Evolutionary conservation across 2,329 filamentous ascomycete genomes (phyloP).

Genomic region (Trichoderma guizhouense): DNA sequence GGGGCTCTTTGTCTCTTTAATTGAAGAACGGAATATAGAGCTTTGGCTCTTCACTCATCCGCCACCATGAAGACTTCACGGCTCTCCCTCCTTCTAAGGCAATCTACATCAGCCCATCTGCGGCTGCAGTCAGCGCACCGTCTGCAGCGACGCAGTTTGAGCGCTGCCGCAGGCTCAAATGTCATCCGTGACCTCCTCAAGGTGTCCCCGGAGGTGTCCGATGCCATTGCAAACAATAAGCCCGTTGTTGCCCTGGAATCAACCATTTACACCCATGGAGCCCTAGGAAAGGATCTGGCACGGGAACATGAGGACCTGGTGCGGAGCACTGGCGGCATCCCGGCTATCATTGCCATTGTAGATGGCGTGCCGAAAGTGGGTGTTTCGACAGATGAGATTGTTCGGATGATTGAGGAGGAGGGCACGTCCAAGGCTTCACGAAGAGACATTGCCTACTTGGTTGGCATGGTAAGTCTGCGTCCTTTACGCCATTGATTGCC

Average conservation of each 20-base stretch:
- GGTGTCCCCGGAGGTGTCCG: conserved; percentile 77
- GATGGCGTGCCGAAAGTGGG: conserved; percentile 82
- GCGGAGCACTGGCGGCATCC: conserved; percentile 74
- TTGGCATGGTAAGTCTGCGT: conserved; percentile 62
- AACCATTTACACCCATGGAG: conserved; percentile 95
- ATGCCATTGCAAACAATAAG: conserved; percentile 68
- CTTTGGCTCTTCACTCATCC: not conserved
- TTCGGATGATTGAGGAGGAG: conserved; percentile 64
- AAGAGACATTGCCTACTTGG: conserved; percentile 78
- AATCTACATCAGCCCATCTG: not conserved
- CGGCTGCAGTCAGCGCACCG: not conserved
- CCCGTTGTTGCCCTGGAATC: conserved; percentile 92
- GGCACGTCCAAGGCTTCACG: conserved; percentile 80
- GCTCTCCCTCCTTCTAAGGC: conserved; percentile 3
- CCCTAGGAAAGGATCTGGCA: conserved; percentile 67
- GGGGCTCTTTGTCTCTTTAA: not conserved
- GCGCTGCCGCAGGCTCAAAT: conserved; percentile 27
- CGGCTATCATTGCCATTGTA: conserved; percentile 86
- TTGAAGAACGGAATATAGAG: not conserved
- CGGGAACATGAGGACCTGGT: conserved; percentile 84
- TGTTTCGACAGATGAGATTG: conserved; percentile 67
- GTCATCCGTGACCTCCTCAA: conserved; percentile 48
- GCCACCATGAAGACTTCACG: conserved; percentile 15
- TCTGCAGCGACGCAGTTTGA: conserved; percentile 7
- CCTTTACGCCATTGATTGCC: not conserved